These are phyloP conservation scores for Closterium sp. DNA, from an alignment of 139 green algal genomes.

Conservation along the genomic window DNA sequence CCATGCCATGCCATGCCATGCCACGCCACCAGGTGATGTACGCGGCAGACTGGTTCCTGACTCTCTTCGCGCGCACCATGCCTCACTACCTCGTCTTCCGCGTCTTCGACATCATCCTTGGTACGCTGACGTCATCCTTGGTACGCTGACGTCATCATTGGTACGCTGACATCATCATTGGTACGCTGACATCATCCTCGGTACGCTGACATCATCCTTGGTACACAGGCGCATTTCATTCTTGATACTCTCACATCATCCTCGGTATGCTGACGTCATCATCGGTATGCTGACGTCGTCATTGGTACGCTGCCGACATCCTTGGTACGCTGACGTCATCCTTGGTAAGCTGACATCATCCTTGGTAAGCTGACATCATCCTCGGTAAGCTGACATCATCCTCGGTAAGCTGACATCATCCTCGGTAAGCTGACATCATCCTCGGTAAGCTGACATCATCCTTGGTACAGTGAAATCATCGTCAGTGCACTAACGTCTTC, in stretches of 20 bases:
- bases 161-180: neutral
- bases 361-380: slow-evolving; percentile 18
- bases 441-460: neutral
- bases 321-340: neutral
- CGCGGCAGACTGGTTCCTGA: slow-evolving; percentile 89
- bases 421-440: neutral
- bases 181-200: neutral
- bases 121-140: slow-evolving; percentile 24
- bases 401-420: neutral
- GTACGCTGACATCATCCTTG: neutral
- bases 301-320: neutral
- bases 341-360: too few species aligned
- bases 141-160: neutral
- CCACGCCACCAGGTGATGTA: slow-evolving; percentile 68
- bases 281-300: neutral
- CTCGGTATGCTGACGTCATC: slow-evolving; percentile 21
- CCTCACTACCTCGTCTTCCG: slow-evolving; percentile 73
- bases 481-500: too few species aligned
- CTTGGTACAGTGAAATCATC: too few species aligned
- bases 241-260: slow-evolving; percentile 13
- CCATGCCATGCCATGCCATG: too few species aligned
- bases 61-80: slow-evolving; percentile 82
- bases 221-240: too few species aligned
- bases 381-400: slow-evolving; percentile 28
- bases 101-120: slow-evolving; percentile 86